Percentiles rank a stretch among this genome's conserved stretches.
phyloP scores from a whole-genome alignment of 257 asterid genomes.

The Solanum paucissectum region DNA sequence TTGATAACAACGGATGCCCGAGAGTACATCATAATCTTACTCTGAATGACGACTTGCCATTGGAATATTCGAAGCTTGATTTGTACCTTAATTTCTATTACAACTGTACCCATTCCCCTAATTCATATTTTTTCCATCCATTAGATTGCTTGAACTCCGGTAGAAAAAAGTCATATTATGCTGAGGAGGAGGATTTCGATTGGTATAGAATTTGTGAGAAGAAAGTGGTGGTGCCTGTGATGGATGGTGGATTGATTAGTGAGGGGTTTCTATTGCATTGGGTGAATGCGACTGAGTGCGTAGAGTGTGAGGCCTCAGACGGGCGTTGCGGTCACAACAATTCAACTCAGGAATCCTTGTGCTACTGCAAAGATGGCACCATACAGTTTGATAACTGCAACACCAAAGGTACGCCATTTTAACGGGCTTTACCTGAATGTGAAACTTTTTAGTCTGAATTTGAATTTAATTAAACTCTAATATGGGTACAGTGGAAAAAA shows the following conservation, averaged over 20 bases:
- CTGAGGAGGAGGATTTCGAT: neutral
- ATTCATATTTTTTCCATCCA: too few relatives aligned
- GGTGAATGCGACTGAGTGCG: neutral
- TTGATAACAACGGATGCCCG: neutral
- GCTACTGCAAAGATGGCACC: neutral
- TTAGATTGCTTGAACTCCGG: neutral
- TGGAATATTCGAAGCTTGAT: neutral
- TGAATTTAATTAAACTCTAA: too few relatives aligned
- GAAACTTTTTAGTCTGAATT: too few relatives aligned
- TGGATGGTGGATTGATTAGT: too few relatives aligned
- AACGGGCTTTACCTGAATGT: too few relatives aligned
- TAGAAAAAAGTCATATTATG: neutral
- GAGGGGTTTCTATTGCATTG: too few relatives aligned
- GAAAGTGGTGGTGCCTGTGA: neutral
- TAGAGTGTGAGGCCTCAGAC: neutral
- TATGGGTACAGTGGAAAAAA: too few relatives aligned
- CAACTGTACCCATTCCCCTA: neutral
- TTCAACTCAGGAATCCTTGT: neutral
- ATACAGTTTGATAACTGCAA: neutral
- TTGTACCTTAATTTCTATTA: neutral
- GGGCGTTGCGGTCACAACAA: neutral
- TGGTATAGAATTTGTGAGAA: neutral
- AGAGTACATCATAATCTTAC: neutral
- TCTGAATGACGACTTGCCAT: neutral
- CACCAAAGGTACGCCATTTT: neutral